Evolutionary conservation across 345 rosid genomes (phyloP).

Genomic region (Camelina laxa): DNA sequence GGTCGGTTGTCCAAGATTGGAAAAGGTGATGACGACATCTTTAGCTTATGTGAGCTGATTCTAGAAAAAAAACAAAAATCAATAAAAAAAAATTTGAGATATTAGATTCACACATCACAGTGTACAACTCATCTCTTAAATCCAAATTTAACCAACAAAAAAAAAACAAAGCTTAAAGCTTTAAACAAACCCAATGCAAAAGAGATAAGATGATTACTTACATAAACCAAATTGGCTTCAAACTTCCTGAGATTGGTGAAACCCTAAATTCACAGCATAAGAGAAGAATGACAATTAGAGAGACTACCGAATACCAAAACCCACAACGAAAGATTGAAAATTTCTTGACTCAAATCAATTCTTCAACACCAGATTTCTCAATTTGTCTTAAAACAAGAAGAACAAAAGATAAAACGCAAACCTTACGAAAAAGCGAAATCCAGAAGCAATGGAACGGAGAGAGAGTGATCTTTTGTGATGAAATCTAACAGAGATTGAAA

Average conservation of each 20-base stretch:
- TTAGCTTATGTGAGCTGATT: slow-evolving; percentile 31
- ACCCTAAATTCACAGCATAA: slow-evolving; percentile 58
- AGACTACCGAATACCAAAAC: slow-evolving; percentile 34
- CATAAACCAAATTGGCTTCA: slow-evolving; percentile 28
- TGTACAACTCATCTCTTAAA: not conserved
- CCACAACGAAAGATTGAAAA: slow-evolving; percentile 11
- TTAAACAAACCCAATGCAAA: slow-evolving; percentile 7
- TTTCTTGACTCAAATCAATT: slow-evolving; percentile 18
- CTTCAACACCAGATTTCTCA: not conserved
- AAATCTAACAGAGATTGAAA: slow-evolving; percentile 18
- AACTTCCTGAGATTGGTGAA: slow-evolving; percentile 10
- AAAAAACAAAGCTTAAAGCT: not conserved
- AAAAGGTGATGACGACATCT: slow-evolving; percentile 72
- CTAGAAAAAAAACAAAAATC: not conserved
- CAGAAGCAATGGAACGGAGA: slow-evolving; percentile 9
- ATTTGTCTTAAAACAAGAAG: not conserved
- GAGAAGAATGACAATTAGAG: slow-evolving; percentile 48
- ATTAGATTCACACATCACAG: not conserved
- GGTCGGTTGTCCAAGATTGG: slow-evolving; percentile 74
- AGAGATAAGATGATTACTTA: slow-evolving; percentile 34
- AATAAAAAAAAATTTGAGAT: slow-evolving; percentile 17
- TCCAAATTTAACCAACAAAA: slow-evolving; percentile 12
- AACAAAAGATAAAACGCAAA: slow-evolving; percentile 7
- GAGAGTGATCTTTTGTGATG: not conserved
- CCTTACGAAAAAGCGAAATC: slow-evolving; percentile 41